phyloP scores from a whole-genome alignment of 768 basidiomycete genomes.

The Tulasnella sp. region DNA sequence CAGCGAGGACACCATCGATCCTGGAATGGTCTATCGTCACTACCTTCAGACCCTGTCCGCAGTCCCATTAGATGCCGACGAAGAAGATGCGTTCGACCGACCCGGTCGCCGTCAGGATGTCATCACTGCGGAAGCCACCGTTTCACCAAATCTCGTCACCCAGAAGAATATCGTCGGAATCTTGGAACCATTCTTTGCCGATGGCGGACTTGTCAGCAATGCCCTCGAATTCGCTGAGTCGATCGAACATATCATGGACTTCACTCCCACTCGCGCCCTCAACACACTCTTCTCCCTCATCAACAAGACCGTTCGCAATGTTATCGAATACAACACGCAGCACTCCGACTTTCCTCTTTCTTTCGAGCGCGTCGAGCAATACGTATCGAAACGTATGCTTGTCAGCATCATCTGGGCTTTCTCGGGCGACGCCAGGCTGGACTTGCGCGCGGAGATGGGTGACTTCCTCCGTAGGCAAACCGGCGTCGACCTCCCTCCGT shows the following conservation, averaged over 20 bases:
- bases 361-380: slow-evolving; percentile 75
- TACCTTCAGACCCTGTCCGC: slow-evolving; percentile 69
- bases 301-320: slow-evolving; percentile 88
- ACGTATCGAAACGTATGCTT: slow-evolving; percentile 77
- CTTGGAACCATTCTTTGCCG: slow-evolving; percentile 69
- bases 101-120: slow-evolving; percentile 13
- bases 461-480: slow-evolving; percentile 74
- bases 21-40: slow-evolving; percentile 81
- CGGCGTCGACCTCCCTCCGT: slow-evolving; percentile 75
- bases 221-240: slow-evolving; percentile 69
- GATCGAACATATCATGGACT: slow-evolving; percentile 99
- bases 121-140: slow-evolving; percentile 34
- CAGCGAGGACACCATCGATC: slow-evolving; percentile 88
- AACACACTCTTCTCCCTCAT: slow-evolving; percentile 93
- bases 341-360: slow-evolving; percentile 90
- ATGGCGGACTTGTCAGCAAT: slow-evolving; percentile 65
- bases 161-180: slow-evolving; percentile 65
- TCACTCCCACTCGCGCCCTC: slow-evolving; percentile 79
- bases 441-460: slow-evolving; percentile 78
- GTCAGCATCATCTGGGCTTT: slow-evolving; percentile 97
- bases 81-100: slow-evolving; percentile 44
- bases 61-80: slow-evolving; percentile 74
- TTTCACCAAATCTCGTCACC: slow-evolving; percentile 52
- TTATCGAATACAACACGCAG: slow-evolving; percentile 89
- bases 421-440: slow-evolving; percentile 88